phyloP scores from a whole-genome alignment of 208 protist species.

The Zelonia costaricensis region DNA sequence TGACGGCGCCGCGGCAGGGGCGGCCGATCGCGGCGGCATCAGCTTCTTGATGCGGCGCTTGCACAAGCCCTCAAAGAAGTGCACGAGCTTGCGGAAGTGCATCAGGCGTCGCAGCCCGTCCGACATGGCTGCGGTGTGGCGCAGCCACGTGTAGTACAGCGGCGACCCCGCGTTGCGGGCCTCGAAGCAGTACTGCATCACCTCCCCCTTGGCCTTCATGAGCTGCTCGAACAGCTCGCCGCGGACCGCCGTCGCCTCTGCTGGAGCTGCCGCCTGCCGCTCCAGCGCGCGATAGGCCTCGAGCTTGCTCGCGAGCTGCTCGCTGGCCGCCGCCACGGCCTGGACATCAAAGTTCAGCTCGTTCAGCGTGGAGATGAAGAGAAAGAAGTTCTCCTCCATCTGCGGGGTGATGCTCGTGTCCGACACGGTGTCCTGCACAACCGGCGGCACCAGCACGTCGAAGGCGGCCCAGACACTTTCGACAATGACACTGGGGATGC shows the following conservation, averaged over 20 bases:
- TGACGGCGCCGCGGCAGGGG: too few species aligned
- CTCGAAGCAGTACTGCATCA: conserved; percentile 60
- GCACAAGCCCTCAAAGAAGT: conserved; percentile 51
- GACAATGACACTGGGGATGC: conserved; percentile 54
- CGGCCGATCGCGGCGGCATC: conserved; percentile 2
- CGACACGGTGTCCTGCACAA: conserved; percentile 32
- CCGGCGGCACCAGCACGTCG: conserved; percentile 57
- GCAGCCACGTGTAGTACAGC: conserved; percentile 77
- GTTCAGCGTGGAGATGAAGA: conserved; percentile 49
- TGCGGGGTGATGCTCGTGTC: conserved; percentile 21
- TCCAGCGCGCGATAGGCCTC: conserved; percentile 12
- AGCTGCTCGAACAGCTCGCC: conserved; percentile 24
- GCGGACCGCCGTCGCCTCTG: neutral
- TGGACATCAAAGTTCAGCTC: conserved; percentile 61
- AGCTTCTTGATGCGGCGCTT: conserved; percentile 24
- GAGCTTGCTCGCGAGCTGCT: conserved; percentile 33
- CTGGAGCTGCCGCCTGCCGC: conserved; percentile 15
- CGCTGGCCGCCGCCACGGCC: conserved; percentile 34
- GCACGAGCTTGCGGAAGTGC: conserved; percentile 64
- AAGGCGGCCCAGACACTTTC: conserved; percentile 71
- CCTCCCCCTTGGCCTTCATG: conserved; percentile 35
- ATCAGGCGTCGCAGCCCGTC: conserved; percentile 73
- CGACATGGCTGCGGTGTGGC: conserved; percentile 60
- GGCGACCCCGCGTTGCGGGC: conserved; percentile 54
- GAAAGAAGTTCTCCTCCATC: conserved; percentile 46